A percentile compares a stretch with the other conserved stretches of the same genome.
These are phyloP conservation scores for Mycena crocata DNA, from an alignment of 768 basidiomycete species.

Conservation along the genomic window DNA sequence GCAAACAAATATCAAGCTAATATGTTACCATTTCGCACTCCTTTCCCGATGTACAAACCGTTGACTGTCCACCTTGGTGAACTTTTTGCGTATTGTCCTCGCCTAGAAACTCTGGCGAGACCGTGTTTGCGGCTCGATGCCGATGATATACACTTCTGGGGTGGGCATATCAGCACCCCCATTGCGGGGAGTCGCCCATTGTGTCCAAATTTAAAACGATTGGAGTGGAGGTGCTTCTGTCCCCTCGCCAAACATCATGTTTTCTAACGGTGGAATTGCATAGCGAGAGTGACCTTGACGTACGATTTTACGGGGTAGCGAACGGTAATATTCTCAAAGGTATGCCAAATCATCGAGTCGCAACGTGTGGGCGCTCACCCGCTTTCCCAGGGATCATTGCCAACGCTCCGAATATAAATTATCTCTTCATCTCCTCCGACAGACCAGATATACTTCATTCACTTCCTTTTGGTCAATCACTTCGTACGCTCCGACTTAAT, in stretches of 20 bases:
- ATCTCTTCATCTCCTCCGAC: constrained; percentile 21
- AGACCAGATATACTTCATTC: constrained; percentile 9
- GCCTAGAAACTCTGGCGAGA: constrained; percentile 17
- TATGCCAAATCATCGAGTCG: no score
- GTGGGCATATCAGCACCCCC: constrained; percentile 2
- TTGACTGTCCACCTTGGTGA: constrained; percentile 2
- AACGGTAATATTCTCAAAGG: no score
- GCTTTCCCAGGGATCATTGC: constrained; percentile 17
- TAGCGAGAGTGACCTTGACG: constrained; percentile 27
- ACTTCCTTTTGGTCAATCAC: constrained; percentile 17
- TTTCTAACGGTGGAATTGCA: not conserved
- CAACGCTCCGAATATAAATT: constrained; percentile 18
- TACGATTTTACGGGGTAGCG: constrained; percentile 12
- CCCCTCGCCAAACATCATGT: not conserved
- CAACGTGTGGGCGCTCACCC: no score
- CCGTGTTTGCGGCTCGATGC: constrained; percentile 23
- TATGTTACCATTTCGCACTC: constrained; percentile 3
- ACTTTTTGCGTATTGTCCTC: constrained; percentile 12
- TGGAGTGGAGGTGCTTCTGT: constrained; percentile 24
- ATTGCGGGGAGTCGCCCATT: constrained; percentile 4
- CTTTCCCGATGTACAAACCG: not conserved
- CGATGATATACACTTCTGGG: constrained; percentile 25
- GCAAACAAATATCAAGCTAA: constrained; percentile 1
- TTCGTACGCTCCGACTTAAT: constrained; percentile 25
- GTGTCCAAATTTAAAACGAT: constrained; percentile 16